Base-by-base conservation (phyloP, 257 asterid species). In the Cordia subcordata region DNA sequence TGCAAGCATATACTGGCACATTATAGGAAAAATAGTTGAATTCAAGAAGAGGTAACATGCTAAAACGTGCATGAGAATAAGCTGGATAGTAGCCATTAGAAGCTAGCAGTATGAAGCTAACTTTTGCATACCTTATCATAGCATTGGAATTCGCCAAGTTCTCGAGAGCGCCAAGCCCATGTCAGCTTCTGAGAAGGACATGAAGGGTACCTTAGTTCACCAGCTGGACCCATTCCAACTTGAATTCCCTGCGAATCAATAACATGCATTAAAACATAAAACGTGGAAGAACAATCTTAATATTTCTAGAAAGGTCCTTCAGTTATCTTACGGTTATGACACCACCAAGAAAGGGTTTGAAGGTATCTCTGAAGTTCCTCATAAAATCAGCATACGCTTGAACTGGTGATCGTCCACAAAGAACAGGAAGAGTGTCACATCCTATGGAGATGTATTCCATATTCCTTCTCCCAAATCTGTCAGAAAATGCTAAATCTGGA, bases 211-310 rank as follows among this genome's bases (percentile, higher is more conserved):
- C 96, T 75, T 65, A 87, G 68, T 73, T 87, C 94, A 62, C 94
- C 94, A 44, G 75, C 80, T 22, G 96, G 94, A 45, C 96, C 96
- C 73, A 87, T 60, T 56, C 96, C 96, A 58, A 87, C 85, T 87
- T 85, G 96, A 69, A 87, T 77, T 9, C 89, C 91, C 96, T 87
- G 76, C 53, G 73, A 67, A 55, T 14, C 27, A 63, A 57, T 21
- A 33, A 40, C 38, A 62, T 53, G 33, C 38, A 62, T 57, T 60
- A 65, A 66, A 58, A 27, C 46, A 62, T 57, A 63, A 65, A 66
- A 61, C 62, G 57, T 37, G 59, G 61, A 67, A 38, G 23, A 38
- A 35, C 52, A 19, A 39, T 20, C 32, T 21, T 46, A 47, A 60
- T 42, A 68, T 11, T 27, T 3, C 12, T 42, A 42, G 5, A 42